Base-by-base conservation (phyloP, 2,329 filamentous ascomycete species). In the Chaetomiaceae sp. region DNA sequence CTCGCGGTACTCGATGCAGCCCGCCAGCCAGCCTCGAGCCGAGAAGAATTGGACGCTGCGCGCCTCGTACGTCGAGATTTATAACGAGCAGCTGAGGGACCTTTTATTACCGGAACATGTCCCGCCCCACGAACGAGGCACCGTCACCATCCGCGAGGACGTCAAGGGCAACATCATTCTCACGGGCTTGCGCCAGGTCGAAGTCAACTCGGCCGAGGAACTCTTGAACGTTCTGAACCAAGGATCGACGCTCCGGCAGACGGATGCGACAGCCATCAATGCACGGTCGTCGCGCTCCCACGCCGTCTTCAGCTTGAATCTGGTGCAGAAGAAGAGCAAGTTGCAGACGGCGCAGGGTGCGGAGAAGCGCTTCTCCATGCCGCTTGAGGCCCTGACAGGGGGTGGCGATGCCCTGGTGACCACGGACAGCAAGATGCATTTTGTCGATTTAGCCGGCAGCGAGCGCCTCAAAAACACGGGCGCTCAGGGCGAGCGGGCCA, bases 271-370 rank as follows among this genome's bases (percentile, higher is more conserved):
- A 2, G 93, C 92, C 3, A 93, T 97, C 65, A 99, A 99, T 65
- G 93, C 92, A 38, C 92, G 96, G 66, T 99, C 93, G 0, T 99
- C 93, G 10, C 89, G 93, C 57, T 99, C 93, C 1, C 93, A 99
- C 67, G 93, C 93, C 30, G 91, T 99, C 25, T 97, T 99, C 70
- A 96, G 89, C 65, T 73, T 99, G 55, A 97, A 97, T 62, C 78
- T 99, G 7, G 78, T 97, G 7, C 89, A 96, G 72, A 87, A 87
- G 62, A 93, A 89, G 70, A 77, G 67, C 59, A 82, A 82, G 52
- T 63, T 68, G 51, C 73, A 69, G 48, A 65, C 69, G 2, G 70
- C 77, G 3, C 74, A 81, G 14, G 75, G 75, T 12, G 75, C 79
- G 25, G 89, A 96, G 58, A 96, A 95, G 71, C 86, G 92, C 54